Base-by-base conservation (phyloP, 345 rosid genomes). In the Camelina laxa region DNA sequence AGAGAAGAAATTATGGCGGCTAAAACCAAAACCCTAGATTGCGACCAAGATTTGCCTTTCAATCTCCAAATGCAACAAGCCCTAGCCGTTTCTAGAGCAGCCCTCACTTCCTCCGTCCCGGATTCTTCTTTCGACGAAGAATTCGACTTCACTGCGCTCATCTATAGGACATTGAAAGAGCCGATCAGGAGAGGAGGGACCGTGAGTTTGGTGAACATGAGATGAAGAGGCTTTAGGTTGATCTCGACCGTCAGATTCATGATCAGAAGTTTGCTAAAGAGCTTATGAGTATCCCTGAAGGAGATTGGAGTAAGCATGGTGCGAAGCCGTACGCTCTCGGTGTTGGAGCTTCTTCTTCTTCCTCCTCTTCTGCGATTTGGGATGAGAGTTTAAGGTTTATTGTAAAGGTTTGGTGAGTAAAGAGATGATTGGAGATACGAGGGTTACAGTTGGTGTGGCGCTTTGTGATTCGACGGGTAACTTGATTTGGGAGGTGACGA, bases 21-120 rank as follows among this genome's bases (percentile, higher is more conserved):
- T 58, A 75, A 72, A 75, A n/a, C n/a, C n/a, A n/a, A n/a, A n/a
- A 22, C 87, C 79, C 59, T 81, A 15, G 60, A 61, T n/a, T n/a
- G 80, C 5, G 96, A 90, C 67, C 72, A 65, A 45, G 88, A 88
- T 48, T 80, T 82, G 4, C 93, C 93, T 15, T 87, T 83, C 80
- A 51, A 80, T 14, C 91, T 90, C 69, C 96, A 90, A 71, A 74
- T 88, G 83, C 72, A 84, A 45, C 93, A 90, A 82, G 84, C 91
- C 65, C 58, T 84, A 15, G 59, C 69, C 78, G 84, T 87, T 51
- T 86, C 91, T 20, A 79, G 83, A 64, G 59, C 83, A 15, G 39
- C 47, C 10, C 72, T 19, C 60, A 72, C 44, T 10, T 67, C 79
- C 53, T 35, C 74, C 16, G 47, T 36, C 0, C 57, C 65, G 7